Base-by-base conservation (phyloP, 2,329 filamentous ascomycete species). In the Biscogniauxia marginata region DNA sequence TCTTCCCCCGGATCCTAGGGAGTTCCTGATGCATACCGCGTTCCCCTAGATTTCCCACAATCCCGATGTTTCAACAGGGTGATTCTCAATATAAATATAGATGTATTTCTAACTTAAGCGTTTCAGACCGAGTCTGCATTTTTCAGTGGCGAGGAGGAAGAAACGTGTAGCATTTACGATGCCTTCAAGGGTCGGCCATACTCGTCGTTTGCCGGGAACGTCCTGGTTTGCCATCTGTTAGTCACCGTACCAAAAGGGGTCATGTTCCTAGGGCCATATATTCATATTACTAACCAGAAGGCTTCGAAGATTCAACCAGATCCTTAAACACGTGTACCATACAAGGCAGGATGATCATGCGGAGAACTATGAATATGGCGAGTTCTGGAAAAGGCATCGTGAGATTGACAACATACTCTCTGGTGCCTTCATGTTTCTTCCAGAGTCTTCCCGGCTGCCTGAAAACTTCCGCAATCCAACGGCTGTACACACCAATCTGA, bases 371-470 rank as follows among this genome's bases (percentile, higher is more conserved):
- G 87, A 79, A 50, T 74, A 90, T 63, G 92, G 92, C 3, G 79
- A 84, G 19, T 97, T 91, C 72, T 97, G 93, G 93, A 88, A 85
- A 65, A 84, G 91, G 1, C 93, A 98, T 71, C 84, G 92, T 3
- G 80, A 85, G 11, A 83, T 97, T 63, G 93, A 97, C 70, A 92
- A 91, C 61, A 84, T 88, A 13, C 75, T 97, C 1, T 85, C 90
- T 2, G 90, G 87, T 65, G 86, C 87, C 4, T 88, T 93, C 53
- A 84, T 96, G 70, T 88, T 88, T 25, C 76, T 97, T 5, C 92
- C 93, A 0, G 85, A 88, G 55, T 78, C 84, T 56, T 80, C 96
- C 46, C 84, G 90, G 34, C 74, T 96, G 21, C 91, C 92, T 0
- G 74, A 78, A 22, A 86, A 87, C 11, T 75, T 90, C 51, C 78